These are phyloP conservation scores for Tetrapisispora phaffii DNA, from an alignment of 805 yeast genomes.

Conservation along the genomic window DNA sequence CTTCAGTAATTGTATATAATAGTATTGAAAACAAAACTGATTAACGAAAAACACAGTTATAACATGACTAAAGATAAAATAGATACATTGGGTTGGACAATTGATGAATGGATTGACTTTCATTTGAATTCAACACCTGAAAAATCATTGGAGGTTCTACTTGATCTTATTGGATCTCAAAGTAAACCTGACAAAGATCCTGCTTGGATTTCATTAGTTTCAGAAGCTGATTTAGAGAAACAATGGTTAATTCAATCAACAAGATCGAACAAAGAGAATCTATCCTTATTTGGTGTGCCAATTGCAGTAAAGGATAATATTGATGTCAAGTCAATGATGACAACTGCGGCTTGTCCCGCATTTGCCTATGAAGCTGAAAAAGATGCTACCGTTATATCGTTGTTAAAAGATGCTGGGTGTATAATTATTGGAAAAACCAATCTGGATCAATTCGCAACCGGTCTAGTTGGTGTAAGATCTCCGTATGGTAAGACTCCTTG, in stretches of 20 bases:
- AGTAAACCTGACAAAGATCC: constrained; percentile 47
- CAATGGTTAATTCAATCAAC: constrained; percentile 76
- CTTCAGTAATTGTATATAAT: too few species aligned
- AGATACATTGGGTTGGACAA: constrained; percentile 60
- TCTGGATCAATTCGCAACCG: constrained; percentile 95
- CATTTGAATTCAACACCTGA: constrained; percentile 54
- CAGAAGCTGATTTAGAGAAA: constrained; percentile 49
- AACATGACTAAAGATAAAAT: too few species aligned
- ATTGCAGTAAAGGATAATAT: constrained; percentile 92
- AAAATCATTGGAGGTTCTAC: constrained; percentile 45
- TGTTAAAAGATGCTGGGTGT: constrained; percentile 85
- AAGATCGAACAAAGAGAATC: constrained; percentile 39
- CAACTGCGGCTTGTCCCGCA: constrained; percentile 95
- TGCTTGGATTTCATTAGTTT: constrained; percentile 83
- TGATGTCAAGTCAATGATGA: constrained; percentile 69
- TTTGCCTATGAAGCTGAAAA: constrained; percentile 55
- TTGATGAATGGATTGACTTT: constrained; percentile 65
- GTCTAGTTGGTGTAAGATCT: constrained; percentile 88
- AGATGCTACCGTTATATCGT: constrained; percentile 67
- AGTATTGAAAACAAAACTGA: too few species aligned
- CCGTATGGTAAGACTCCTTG: constrained; percentile 88
- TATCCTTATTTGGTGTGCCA: constrained; percentile 88
- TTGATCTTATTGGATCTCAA: constrained; percentile 39
- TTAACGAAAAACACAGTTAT: too few species aligned
- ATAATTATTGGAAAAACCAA: constrained; percentile 89